Base-by-base conservation (phyloP, 2,329 filamentous ascomycete genomes). In the Neofusicoccum kwambonambiense region DNA sequence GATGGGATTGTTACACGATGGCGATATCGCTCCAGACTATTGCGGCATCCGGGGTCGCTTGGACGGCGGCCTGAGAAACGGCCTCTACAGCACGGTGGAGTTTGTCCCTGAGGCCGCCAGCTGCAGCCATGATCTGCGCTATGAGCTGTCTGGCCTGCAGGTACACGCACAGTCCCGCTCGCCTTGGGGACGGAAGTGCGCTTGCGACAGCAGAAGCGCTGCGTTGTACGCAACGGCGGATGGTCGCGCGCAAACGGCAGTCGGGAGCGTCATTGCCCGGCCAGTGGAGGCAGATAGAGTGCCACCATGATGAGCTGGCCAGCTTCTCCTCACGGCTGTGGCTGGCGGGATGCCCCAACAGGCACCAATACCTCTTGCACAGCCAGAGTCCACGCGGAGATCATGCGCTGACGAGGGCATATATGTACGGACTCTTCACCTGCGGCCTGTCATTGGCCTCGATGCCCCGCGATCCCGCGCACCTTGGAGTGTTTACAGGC, bases 21-120 rank as follows among this genome's bases (percentile, higher is more conserved):
- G 58, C 62, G 62, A 64, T 37, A 64, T 58, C 12, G 51, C 44
- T 31, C 42, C 52, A 27, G 42, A 44, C 42, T 12, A 64, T 64
- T 42, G 62, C 52, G 52, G 51, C 51, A 45, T 50, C 39, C 15
- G 37, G 7, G 41, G n/a, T 41, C 39, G 34, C 34, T 42, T 19
- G 34, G 49, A 34, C 15, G 22, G 8, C 39, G 39, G 54, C 39
- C 39, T 47, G 22, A 11, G 39, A 35, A 45, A 58, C 54, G 54
- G 54, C 54, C 54, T 11, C 42, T 35, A 7, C 19, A 42, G 52
- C 52, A 34, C 37, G 41, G 11, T 31, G 19, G 52, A 44, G 56
- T 22, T 11, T 19, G 56, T 47, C 56, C 56, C 42, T 47, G 56
- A 35, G 56, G 41, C 41, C 27, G 42, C 31, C 50, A 9, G 50